Conservation (phyloP, 208 protist genomes). For the Acanthamoeba healyi region DNA sequence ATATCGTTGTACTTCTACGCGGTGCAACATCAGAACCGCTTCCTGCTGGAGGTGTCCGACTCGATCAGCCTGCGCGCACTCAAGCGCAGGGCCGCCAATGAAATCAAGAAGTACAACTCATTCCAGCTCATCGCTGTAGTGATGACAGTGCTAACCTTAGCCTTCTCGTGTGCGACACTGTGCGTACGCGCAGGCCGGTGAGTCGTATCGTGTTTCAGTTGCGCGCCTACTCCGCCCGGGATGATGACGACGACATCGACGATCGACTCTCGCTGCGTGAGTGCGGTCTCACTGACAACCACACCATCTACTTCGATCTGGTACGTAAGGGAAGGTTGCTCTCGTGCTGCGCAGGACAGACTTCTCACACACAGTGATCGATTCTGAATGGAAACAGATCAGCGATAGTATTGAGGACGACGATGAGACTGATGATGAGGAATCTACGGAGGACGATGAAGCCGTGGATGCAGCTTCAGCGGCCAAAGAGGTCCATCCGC, state of each 20-base stretch:
- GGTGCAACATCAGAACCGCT: background rate
- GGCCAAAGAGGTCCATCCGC: background rate
- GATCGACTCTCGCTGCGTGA: background rate
- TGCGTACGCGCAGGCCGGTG: background rate
- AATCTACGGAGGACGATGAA: background rate
- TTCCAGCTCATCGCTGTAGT: background rate
- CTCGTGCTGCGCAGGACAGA: too few species aligned
- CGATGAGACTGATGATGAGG: conserved; percentile 9
- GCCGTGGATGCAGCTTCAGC: background rate
- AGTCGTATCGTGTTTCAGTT: conserved; percentile 26
- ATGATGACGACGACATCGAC: background rate
- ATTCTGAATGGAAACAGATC: background rate
- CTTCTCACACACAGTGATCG: background rate
- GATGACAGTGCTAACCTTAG: background rate
- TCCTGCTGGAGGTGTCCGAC: conserved; percentile 22
- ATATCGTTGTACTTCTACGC: conserved; percentile 44
- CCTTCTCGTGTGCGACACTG: background rate
- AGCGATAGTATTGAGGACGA: background rate
- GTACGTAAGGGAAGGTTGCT: background rate
- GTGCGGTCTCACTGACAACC: conserved; percentile 18
- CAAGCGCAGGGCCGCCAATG: background rate
- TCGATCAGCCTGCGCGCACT: conserved; percentile 4
- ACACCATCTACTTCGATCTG: conserved; percentile 44
- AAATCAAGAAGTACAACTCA: background rate
- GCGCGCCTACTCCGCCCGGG: background rate